Evolutionary conservation across 345 rosid species (phyloP), one percentile per base, ranked within the genome.

Genomic region (Murraya paniculata): DNA sequence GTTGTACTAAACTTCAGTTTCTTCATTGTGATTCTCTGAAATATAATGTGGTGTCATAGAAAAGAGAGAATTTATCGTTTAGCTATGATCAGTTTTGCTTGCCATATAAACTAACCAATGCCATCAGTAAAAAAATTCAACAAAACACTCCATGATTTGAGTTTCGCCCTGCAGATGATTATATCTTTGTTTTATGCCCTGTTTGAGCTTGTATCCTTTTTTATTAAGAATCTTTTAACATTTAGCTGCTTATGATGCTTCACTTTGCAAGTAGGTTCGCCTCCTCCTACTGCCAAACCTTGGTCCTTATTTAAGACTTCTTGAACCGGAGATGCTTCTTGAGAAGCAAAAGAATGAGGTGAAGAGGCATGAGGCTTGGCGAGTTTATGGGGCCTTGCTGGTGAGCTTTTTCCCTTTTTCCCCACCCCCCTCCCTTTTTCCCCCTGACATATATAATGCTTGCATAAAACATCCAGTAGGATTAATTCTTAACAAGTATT

Each of bases 331-430:
- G 84, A 82, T 92, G 91, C 84, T 89, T 78, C 91, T 87, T 77
- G 97, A 94, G 84, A 90, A 80, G 85, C 97, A 92, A 80, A 92
- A 89, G 85, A 96, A 94, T 82, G 95, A 87, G 87, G 80, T 90
- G 82, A 94, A 96, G 90, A 90, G 92, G 85, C 87, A 88, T 73
- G 98, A 96, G 86, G 98, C 98, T 71, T 92, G 98, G 97, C 97
- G 86, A 64, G 93, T 96, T 65, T 94, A 92, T 85, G 95, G 94
- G 78, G 97, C 97, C 45, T 80, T 94, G 81, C 76, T 91, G 91
- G 98, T 94, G 78, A 88, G 91, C 38, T 80, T 19, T 36, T 16
- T 33, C 77, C 55, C 25, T 62, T 16, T 5, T 41, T 10, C 14
- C 11, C 13, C 48, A 33, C 35, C 4, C 35, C 35, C 4, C 4